Conservation (phyloP, 2,329 filamentous ascomycete genomes). For the Kalmusia sp. region DNA sequence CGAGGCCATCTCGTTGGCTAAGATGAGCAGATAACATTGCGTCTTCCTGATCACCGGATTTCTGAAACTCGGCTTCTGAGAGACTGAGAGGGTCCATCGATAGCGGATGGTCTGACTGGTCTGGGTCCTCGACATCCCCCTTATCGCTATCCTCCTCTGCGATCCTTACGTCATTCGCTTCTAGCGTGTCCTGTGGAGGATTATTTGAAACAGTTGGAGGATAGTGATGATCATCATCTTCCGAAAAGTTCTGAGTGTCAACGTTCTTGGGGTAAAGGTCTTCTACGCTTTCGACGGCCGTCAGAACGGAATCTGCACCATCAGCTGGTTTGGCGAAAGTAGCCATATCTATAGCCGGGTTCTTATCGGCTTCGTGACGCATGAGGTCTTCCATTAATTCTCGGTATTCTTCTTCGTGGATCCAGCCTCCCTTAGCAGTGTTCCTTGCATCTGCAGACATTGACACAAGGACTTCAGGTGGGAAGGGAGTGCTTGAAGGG, state of each 20-base stretch:
- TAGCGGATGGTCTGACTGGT: slow-evolving; percentile 28
- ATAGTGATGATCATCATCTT: slow-evolving; percentile 12
- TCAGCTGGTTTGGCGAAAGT: slow-evolving; percentile 66
- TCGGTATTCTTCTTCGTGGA: slow-evolving; percentile 86
- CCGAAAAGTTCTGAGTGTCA: slow-evolving; percentile 18
- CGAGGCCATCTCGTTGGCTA: slow-evolving; percentile 27
- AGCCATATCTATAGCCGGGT: slow-evolving; percentile 64
- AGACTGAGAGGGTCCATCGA: slow-evolving; percentile 40
- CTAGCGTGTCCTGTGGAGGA: background rate
- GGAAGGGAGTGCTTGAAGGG: slow-evolving; percentile 77
- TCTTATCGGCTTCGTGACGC: slow-evolving; percentile 65
- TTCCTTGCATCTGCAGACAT: slow-evolving; percentile 86
- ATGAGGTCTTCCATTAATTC: slow-evolving; percentile 70
- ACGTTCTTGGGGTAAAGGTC: slow-evolving; percentile 81
- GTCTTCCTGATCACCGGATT: slow-evolving; percentile 9
- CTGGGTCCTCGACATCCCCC: slow-evolving; percentile 22
- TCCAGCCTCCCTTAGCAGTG: slow-evolving; percentile 79
- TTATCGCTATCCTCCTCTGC: slow-evolving; percentile 18
- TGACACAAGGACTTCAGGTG: slow-evolving; percentile 79
- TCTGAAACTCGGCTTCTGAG: slow-evolving; percentile 30
- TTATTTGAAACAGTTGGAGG: background rate
- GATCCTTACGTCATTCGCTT: slow-evolving; percentile 9
- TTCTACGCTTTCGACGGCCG: slow-evolving; percentile 81
- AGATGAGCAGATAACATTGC: slow-evolving; percentile 11
- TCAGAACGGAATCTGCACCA: slow-evolving; percentile 70